Base-by-base conservation (phyloP, 176 grass and related monocot genomes). In the Melocanna baccifera region DNA sequence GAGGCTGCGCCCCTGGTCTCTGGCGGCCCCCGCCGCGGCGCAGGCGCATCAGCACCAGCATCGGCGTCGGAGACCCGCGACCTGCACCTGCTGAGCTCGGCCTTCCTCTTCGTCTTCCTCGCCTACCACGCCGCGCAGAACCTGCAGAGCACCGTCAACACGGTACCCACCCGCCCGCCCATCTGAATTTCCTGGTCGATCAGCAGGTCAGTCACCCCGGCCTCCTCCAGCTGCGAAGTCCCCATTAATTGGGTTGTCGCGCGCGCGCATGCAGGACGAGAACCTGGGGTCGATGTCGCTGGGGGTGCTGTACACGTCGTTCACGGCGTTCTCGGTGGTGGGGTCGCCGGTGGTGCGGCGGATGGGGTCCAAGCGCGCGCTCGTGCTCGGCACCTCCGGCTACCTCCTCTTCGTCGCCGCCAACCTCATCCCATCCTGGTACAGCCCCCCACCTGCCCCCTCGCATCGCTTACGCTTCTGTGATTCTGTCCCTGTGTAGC, bases 81-180 rank as follows among this genome's bases (percentile, higher is more conserved):
- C 73, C 37, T 90, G 55, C 96, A 87, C 71, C 80, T 95, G 57
- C 91, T 98, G 59, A 95, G 92, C 80, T 85, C 70, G 20, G 96
- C 93, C 46, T 98, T 98, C 89, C 74, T 98, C 71, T 93, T 98
- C 87, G 77, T 98, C 76, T 98, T 98, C 96, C 92, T 94, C 75
- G 93, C 96, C 29, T 98, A 95, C 83, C 93, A 94, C 78, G 96
- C 96, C 68, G 93, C 96, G 66, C 96, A 98, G 91, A 98, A 98
- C 73, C 84, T 98, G 59, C 85, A 98, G 83, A 95, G 87, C 93
- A 98, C 91, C 43, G 93, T 98, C 40, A 98, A 98, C 90, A 98
- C 91, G 73, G 93, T 98, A 71, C 23, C 47, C 7, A 6, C 47
- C 40, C 22, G 22, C 11, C 14, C 55, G 16, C 15, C 16, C 70